Evolutionary conservation across 2,329 filamentous ascomycete species (phyloP), one percentile per base, ranked within the genome.

Genomic region (Hypoxylon sp.): DNA sequence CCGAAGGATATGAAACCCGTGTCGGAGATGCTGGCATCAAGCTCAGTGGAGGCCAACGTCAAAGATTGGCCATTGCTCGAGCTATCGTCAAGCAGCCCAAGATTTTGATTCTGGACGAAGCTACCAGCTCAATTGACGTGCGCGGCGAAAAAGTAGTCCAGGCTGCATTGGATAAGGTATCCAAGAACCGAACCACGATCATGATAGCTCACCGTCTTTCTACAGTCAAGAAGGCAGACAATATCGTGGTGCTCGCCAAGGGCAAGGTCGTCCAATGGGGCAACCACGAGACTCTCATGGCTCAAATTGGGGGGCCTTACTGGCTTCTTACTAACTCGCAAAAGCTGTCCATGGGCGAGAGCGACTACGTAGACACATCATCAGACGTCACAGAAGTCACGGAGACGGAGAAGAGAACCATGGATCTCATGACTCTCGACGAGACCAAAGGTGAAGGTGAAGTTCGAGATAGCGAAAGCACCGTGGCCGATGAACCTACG

Each of bases 251-350:
- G 17, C 74, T 80, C 54, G 71, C 74, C 11, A 76, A 89, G 70
- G 92, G 93, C 2, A 79, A 84, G 52, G 85, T 93, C 0, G 83
- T 90, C 6, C 91, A 97, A 74, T 82, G 89, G 71, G 92, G 92
- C 0, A 93, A 85, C 0, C 93, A 97, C 67, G 86, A 92, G 10
- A 84, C 85, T 49, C 83, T 97, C 0, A 81, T 96, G 19, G 75
- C 80, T 0, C 78, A 82, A 19, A 79, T 87, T 5, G 81, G 81
- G 1, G 87, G 90, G 0, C 81, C 90, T 20, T 94, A 94, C 69
- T 84, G 83, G 54, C 82, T 84, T 2, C 82, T 94, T 6, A 90
- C 93, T 1, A 80, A 85, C 60, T 87, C 87, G 1, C 87, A 90
- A 65, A 79, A 83, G 34, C 76, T 89, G 5, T 82, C 81, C 0